A percentile compares a stretch with the other conserved stretches of the same genome.
These are phyloP conservation scores for Sicyos edulis DNA, from an alignment of 306 rosid genomes.

Conservation along the genomic window DNA sequence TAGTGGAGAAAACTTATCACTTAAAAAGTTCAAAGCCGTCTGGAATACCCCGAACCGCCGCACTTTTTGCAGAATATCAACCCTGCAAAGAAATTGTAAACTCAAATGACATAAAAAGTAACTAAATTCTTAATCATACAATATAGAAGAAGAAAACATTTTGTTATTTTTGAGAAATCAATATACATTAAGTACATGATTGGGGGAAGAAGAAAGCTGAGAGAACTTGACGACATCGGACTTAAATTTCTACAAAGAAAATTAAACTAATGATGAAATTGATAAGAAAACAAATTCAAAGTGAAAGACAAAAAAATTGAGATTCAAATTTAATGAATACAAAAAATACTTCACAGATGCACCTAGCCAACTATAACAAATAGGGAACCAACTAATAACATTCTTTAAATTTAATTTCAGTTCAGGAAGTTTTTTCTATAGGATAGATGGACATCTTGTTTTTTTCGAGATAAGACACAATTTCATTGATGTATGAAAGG, in stretches of 20 bases:
- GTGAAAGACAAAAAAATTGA: not conserved
- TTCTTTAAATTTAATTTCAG: too few species aligned
- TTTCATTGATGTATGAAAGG: too few species aligned
- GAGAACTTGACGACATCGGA: not conserved
- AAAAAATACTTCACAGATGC: too few species aligned
- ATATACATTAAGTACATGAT: not conserved
- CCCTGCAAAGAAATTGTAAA: constrained; percentile 37
- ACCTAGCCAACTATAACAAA: too few species aligned
- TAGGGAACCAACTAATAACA: too few species aligned
- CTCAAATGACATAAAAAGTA: not conserved
- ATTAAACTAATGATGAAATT: not conserved
- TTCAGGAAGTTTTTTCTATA: too few species aligned
- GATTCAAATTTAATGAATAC: too few species aligned
- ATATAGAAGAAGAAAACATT: too few species aligned
- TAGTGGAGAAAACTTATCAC: not conserved
- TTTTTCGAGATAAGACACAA: too few species aligned
- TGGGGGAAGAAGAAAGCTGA: not conserved
- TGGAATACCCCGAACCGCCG: constrained; percentile 94
- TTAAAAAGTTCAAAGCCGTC: constrained; percentile 52
- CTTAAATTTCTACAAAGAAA: not conserved
- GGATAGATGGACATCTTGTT: too few species aligned
- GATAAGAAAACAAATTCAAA: not conserved
- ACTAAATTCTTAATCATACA: not conserved
- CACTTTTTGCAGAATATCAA: constrained; percentile 94
- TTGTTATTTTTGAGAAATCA: too few species aligned